Base-by-base conservation (phyloP, 208 protist genomes). In the Leptomonas seymouri region DNA sequence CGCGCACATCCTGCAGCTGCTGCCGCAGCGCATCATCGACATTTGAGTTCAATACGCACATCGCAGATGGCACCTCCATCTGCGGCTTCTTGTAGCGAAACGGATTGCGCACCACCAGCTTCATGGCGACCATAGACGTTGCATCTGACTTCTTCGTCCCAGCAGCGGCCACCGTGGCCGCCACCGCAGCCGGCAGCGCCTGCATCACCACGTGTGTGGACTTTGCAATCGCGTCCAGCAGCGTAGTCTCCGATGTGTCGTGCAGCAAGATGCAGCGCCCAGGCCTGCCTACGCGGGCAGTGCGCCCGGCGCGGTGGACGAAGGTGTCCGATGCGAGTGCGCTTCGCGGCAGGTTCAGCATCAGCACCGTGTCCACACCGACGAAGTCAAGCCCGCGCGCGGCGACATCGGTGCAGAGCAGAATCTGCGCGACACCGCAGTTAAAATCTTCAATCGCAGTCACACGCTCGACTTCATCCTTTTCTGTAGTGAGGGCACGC, bases 231-330 rank as follows among this genome's bases (percentile, higher is more conserved):
- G 78, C 82, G 50, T 94, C 84, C 30, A 93, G 34, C 11, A 67
- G 48, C 20, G 65, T 64, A 20, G 55, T 55, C 23, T 94, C 87
- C 18, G 61, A 45, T 21, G 79, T 51, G 62, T 90, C 87, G 59
- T 84, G 70, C 41, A 97, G 75, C 16, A 99, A 76, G 0, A 99
- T 74, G 34, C 93, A 98, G n/a, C 62, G 74, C 31, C 98, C 98
- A 1, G 66, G 54, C 2, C 84, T 80, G 45, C 87, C 90, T 14
- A 98, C 79, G 31, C 98, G 93, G 14, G 98, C 98, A 23, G 98
- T 99, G 50, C 98, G 87, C 16, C 98, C 98, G 8, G 98, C 91
- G 60, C 97, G 87, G 76, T 99, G 98, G n/a, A 99, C 86, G 71
- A 99, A 99, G 18, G 97, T 97, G 56, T 96, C 91, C 12, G 87